phyloP scores from a whole-genome alignment of 139 green algal genomes.

The Micromonas commoda region DNA sequence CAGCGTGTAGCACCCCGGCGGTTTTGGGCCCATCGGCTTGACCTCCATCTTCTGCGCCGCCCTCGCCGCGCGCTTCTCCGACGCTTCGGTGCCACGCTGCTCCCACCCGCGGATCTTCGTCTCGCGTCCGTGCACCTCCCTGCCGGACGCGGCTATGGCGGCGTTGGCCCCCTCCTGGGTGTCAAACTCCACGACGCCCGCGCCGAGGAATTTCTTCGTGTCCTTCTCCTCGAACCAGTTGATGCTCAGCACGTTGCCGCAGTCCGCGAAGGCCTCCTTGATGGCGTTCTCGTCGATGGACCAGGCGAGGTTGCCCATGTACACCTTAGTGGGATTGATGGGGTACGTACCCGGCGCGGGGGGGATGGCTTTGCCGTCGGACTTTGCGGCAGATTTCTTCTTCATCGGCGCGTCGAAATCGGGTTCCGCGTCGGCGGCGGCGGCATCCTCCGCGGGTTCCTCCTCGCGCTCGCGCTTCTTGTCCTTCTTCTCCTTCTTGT shows the following conservation, averaged over 20 bases:
- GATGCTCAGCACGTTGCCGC: conserved; percentile 4
- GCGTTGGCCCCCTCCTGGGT: not conserved
- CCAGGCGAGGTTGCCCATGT: conserved; percentile 17
- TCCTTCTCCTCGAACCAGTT: conserved; percentile 20
- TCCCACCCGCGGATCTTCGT: conserved; percentile 15
- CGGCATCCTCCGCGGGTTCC: not conserved
- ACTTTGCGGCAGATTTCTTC: too few relatives aligned
- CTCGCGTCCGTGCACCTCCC: not conserved
- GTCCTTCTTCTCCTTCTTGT: conserved; percentile 4
- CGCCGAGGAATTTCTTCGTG: conserved; percentile 22
- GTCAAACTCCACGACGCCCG: conserved; percentile 17
- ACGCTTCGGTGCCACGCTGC: conserved; percentile 5
- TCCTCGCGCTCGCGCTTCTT: not conserved
- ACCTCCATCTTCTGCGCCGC: not conserved
- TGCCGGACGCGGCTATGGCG: not conserved
- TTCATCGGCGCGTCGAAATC: too few relatives aligned
- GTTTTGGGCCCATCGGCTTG: conserved; percentile 19
- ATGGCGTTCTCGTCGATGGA: conserved; percentile 5
- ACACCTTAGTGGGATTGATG: conserved; percentile 4
- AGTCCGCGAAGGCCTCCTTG: conserved; percentile 9
- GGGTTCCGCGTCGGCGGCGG: not conserved
- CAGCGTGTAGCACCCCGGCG: conserved; percentile 16
- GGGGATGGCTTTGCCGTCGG: not conserved
- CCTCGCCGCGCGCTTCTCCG: conserved; percentile 1
- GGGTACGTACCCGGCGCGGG: conserved; percentile 10